A percentile compares a stretch with the other conserved stretches of the same genome.
phyloP scores from a whole-genome alignment of 2,329 filamentous ascomycete genomes.

The Fusarium graminum region DNA sequence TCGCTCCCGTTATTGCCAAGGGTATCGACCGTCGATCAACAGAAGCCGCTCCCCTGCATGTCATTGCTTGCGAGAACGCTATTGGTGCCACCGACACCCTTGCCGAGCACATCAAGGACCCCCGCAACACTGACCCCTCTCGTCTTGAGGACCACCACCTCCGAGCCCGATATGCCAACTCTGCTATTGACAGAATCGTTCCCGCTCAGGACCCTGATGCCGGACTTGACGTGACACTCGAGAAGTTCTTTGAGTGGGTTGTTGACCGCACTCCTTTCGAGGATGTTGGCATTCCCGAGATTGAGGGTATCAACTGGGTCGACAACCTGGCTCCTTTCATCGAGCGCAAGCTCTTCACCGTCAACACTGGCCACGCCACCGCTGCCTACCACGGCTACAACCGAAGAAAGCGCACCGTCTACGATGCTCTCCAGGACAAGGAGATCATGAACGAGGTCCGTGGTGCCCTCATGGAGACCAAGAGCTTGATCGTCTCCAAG shows the following conservation, averaged over 20 bases:
- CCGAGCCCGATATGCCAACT: slow-evolving; percentile 94
- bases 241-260: slow-evolving; percentile 99
- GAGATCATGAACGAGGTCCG: slow-evolving; percentile 84
- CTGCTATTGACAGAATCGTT: slow-evolving; percentile 97
- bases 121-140: slow-evolving; percentile 76
- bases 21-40: slow-evolving; percentile 83
- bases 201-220: slow-evolving; percentile 85
- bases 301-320: slow-evolving; percentile 94
- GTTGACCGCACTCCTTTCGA: slow-evolving; percentile 90
- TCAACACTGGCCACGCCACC: slow-evolving; percentile 98
- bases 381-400: slow-evolving; percentile 96
- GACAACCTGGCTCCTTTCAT: slow-evolving; percentile 93
- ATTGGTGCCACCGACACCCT: slow-evolving; percentile 94
- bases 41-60: slow-evolving; percentile 76
- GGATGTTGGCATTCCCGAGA: slow-evolving; percentile 72
- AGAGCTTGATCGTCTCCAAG: slow-evolving; percentile 86
- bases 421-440: slow-evolving; percentile 86
- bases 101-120: slow-evolving; percentile 81
- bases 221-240: slow-evolving; percentile 91
- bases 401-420: slow-evolving; percentile 86
- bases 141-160: slow-evolving; percentile 76
- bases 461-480: slow-evolving; percentile 86
- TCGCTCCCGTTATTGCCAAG: slow-evolving; percentile 95
- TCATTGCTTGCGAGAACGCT: slow-evolving; percentile 98
- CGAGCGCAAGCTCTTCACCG: slow-evolving; percentile 98